Base-by-base conservation (phyloP, 176 grass and related monocot species). In the Guadua angustifolia region DNA sequence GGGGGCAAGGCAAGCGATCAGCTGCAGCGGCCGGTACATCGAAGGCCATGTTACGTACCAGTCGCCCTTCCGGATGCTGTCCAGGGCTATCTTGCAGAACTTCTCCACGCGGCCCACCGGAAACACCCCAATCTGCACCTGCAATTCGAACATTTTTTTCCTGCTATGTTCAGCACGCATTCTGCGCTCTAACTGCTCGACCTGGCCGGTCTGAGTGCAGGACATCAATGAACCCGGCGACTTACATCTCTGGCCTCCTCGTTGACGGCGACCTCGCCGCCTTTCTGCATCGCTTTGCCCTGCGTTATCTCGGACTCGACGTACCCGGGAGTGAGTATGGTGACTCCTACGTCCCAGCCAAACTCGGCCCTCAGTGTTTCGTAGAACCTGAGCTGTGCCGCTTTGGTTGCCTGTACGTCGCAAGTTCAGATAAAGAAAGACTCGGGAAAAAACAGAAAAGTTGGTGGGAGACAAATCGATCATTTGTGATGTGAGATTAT, bases 331-430 rank as follows among this genome's bases (percentile, higher is more conserved):
- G 68, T 66, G 25, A 92, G 71, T 4, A 92, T 83, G 32, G 86
- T 92, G 79, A 92, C 29, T 19, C 85, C 78, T 50, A 92, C 78
- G 43, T 84, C 74, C 7, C 84, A 81, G 0, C 91, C 84, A 0
- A 93, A 12, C 75, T 93, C 91, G 0, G 69, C 22, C 32, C 83
- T 45, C 70, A 93, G 38, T 0, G 91, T 93, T n/a, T 93, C 91
- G 49, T 84, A 89, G 69, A 93, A 89, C 26, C 74, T 77, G 14
- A 93, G 58, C 80, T 84, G 57, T 2, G 91, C 91, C 17, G 87
- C 91, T 65, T 93, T 93, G 80, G 75, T 93, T 11, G 84, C 91
- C 91, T 92, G 88, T n/a, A n/a, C n/a, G n/a, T 18, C 9, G 11
- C 0, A 14, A 18, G 17, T 19, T 4, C 5, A 14, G 42, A 65